phyloP scores from a whole-genome alignment of 1,139 yeast genomes.

The Hansenula sp. region DNA sequence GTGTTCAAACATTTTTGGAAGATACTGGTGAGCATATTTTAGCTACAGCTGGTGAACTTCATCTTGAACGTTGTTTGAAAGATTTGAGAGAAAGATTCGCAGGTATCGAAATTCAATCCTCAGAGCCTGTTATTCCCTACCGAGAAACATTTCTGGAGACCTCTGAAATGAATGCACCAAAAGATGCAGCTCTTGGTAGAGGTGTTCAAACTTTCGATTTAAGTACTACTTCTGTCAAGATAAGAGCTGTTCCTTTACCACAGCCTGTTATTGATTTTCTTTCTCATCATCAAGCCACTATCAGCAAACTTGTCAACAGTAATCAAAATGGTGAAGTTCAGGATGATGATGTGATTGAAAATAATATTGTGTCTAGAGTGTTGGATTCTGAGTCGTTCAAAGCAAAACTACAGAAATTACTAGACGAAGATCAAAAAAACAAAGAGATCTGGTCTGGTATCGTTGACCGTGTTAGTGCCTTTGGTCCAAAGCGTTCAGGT shows the following conservation, averaged over 20 bases:
- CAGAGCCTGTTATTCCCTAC: conserved; percentile 94
- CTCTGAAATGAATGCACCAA: conserved; percentile 42
- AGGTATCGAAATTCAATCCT: conserved; percentile 78
- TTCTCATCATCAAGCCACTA: conserved; percentile 36
- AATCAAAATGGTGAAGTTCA: conserved; percentile 22
- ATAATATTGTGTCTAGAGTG: conserved; percentile 17
- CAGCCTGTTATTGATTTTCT: conserved; percentile 46
- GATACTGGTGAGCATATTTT: conserved; percentile 90
- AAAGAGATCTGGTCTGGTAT: conserved; percentile 22
- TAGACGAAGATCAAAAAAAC: conserved; percentile 29
- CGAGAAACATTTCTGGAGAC: conserved; percentile 71
- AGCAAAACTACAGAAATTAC: conserved; percentile 29
- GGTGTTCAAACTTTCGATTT: conserved; percentile 39
- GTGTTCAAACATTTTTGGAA: conserved; percentile 79
- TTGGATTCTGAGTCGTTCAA: conserved; percentile 29
- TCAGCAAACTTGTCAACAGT: conserved; percentile 8
- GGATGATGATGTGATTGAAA: conserved; percentile 16
- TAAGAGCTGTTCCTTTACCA: conserved; percentile 59
- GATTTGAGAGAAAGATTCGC: conserved; percentile 92
- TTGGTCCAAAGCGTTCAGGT: conserved; percentile 79
- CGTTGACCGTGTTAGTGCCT: conserved; percentile 50
- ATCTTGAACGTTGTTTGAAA: conserved; percentile 84
- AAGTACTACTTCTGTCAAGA: conserved; percentile 42
- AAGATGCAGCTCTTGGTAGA: conserved; percentile 35
- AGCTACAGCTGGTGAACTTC: conserved; percentile 95